These are phyloP conservation scores for Solanum peruvianum DNA, from an alignment of 257 asterid genomes.

Conservation along the genomic window DNA sequence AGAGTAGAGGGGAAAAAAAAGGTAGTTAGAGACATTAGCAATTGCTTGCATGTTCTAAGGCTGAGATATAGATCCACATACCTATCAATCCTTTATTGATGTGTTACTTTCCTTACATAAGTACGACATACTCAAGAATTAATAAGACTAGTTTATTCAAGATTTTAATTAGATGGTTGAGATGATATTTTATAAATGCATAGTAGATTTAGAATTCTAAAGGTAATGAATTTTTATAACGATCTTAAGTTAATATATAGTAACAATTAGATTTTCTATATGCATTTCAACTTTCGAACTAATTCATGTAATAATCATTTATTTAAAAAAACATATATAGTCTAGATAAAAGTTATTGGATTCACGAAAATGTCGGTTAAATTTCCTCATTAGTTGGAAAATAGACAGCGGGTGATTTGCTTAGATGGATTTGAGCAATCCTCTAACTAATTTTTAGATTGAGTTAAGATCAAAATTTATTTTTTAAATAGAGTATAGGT, in stretches of 20 bases:
- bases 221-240: neutral
- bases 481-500: neutral
- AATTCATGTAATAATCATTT: too few relatives aligned
- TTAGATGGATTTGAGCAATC: too few relatives aligned
- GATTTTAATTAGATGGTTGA: neutral
- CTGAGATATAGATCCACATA: slow-evolving; percentile 20
- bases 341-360: neutral
- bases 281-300: too few relatives aligned
- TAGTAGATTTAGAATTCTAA: neutral
- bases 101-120: neutral
- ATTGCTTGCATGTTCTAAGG: slow-evolving; percentile 60
- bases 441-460: neutral
- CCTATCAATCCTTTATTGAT: neutral
- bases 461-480: neutral
- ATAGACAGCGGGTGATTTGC: too few relatives aligned
- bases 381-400: too few relatives aligned
- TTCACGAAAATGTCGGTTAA: neutral
- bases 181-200: neutral
- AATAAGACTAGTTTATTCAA: neutral
- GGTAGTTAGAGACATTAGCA: neutral
- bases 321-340: neutral
- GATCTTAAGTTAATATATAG: neutral
- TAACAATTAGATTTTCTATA: neutral
- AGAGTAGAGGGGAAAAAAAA: neutral
- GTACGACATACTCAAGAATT: neutral